phyloP scores from a whole-genome alignment of 768 basidiomycete genomes.

The Leccinum aurantiacum region DNA sequence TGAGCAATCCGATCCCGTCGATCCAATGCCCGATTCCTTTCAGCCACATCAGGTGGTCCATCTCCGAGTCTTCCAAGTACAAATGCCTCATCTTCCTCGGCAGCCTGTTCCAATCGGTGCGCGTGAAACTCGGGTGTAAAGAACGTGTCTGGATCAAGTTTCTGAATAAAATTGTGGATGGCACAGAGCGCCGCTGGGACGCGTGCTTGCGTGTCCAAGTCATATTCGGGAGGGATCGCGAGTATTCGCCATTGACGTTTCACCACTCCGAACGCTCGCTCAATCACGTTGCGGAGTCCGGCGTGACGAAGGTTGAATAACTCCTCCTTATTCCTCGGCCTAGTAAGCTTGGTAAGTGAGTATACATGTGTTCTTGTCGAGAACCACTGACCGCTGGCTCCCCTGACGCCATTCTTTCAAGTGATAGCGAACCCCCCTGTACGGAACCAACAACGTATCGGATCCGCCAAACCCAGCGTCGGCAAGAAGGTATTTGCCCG shows the following conservation, averaged over 20 bases:
- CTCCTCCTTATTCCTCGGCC: background rate
- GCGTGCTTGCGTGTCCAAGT: background rate
- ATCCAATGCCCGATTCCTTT: background rate
- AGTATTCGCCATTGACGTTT: background rate
- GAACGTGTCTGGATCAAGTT: background rate
- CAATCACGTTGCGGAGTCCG: background rate
- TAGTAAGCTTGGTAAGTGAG: background rate
- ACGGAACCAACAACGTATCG: slow-evolving; percentile 36
- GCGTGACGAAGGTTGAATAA: background rate
- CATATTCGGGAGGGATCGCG: background rate
- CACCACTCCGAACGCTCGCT: background rate
- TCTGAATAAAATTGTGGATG: background rate
- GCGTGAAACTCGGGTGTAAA: background rate
- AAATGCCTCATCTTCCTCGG: background rate
- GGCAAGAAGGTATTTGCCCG: background rate
- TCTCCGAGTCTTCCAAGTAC: background rate
- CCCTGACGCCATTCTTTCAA: background rate
- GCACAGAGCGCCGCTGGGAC: background rate
- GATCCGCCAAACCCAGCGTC: slow-evolving; percentile 7
- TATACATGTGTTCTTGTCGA: background rate
- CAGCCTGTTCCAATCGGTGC: background rate
- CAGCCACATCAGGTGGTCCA: background rate
- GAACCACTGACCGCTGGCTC: background rate
- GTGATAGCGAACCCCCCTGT: slow-evolving; percentile 8
- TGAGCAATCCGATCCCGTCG: background rate